Evolutionary conservation across 306 rosid genomes (phyloP).

Genomic region (Morella rubra): DNA sequence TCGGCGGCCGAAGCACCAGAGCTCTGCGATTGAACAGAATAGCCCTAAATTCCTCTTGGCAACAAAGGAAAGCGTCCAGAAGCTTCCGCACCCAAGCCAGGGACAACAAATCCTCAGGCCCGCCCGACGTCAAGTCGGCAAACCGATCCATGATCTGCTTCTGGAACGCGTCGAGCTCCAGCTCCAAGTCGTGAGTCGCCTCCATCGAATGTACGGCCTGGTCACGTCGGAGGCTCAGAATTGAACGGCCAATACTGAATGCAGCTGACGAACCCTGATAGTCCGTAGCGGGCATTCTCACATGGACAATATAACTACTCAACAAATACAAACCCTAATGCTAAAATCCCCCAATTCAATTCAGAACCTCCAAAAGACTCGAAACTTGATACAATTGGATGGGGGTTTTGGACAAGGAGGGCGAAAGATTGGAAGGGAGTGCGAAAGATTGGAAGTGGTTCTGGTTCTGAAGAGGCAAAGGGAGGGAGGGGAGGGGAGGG

Average conservation of each 20-base stretch:
- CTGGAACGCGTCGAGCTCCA: constrained; percentile 68
- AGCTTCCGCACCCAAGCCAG: constrained; percentile 72
- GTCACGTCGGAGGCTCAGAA: constrained; percentile 42
- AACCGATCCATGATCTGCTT: constrained; percentile 50
- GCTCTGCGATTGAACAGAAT: constrained; percentile 43
- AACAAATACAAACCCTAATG: background rate
- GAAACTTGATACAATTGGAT: background rate
- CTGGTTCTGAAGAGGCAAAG: background rate
- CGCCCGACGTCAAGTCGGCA: constrained; percentile 39
- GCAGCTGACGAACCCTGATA: constrained; percentile 60
- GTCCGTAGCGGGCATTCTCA: constrained; percentile 68
- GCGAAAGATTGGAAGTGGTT: background rate
- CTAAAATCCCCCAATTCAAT: constrained; percentile 21
- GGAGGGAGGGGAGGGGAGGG: constrained; percentile 27
- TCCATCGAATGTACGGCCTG: constrained; percentile 54
- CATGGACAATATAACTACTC: constrained; percentile 9
- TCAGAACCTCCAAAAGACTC: constrained; percentile 3
- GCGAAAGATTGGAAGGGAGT: constrained; percentile 11
- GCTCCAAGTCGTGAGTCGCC: constrained; percentile 32
- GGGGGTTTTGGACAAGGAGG: background rate
- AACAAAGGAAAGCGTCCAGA: constrained; percentile 58
- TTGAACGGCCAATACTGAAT: constrained; percentile 58
- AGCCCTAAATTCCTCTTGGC: constrained; percentile 62
- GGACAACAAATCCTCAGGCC: constrained; percentile 50
- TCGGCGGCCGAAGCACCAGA: constrained; percentile 34